Evolutionary conservation across 768 basidiomycete species (phyloP).

Genomic region (Jaapia argillacea): DNA sequence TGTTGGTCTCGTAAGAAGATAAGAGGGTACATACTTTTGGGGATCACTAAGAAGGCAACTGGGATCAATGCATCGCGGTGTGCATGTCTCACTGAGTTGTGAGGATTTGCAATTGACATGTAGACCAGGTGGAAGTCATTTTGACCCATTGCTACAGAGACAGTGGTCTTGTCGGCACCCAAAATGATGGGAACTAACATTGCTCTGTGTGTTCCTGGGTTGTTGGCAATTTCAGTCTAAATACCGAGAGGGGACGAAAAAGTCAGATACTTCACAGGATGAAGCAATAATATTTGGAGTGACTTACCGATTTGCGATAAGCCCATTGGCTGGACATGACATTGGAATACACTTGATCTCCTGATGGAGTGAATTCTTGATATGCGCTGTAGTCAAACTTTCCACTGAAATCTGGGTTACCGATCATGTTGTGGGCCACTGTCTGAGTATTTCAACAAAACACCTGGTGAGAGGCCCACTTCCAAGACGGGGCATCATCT

Average conservation of each 20-base stretch:
- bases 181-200: constrained; percentile 13
- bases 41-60: constrained; percentile 11
- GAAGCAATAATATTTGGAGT: too few relatives aligned
- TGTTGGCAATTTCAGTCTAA: too few relatives aligned
- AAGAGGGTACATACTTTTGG: constrained; percentile 16
- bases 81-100: constrained; percentile 1
- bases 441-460: background rate
- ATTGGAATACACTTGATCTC: background rate
- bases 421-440: background rate
- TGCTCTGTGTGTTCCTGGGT: background rate
- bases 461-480: background rate
- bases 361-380: background rate
- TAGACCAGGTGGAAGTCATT: constrained; percentile 11
- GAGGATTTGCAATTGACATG: constrained; percentile 3
- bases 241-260: too few relatives aligned
- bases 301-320: too few relatives aligned
- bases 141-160: constrained; percentile 14
- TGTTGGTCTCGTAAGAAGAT: background rate
- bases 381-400: constrained; percentile 1
- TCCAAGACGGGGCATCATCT: background rate
- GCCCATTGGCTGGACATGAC: constrained; percentile 1
- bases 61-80: constrained; percentile 1
- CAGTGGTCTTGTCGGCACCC: constrained; percentile 30
- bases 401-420: constrained; percentile 1
- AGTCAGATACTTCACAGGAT: too few relatives aligned